Base-by-base conservation (phyloP, 2,329 filamentous ascomycete genomes). In the Curvularia spicifera region DNA sequence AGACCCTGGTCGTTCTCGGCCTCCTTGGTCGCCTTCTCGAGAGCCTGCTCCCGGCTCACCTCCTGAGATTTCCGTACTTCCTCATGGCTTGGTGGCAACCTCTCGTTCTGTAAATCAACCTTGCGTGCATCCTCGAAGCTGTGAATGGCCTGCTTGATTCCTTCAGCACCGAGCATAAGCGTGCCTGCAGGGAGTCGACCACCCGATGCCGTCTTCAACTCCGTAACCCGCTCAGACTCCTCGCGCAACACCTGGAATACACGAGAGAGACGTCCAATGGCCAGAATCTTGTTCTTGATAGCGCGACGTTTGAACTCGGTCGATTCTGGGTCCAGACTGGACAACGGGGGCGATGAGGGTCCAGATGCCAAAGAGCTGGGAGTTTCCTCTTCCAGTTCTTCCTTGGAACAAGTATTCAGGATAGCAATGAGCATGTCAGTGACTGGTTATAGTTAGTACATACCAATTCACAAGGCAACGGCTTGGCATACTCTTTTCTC, bases 361-460 rank as follows among this genome's bases (percentile, higher is more conserved):
- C 87, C 90, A 5, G 88, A 89, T 15, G 85, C 83, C 5, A 88
- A 82, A n/a, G 89, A 87, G 12, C 89, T 87, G 2, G 90, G 90
- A 4, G 90, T 90, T 54, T 97, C 93, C 62, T 94, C 91, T 75
- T 96, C 91, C 53, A 99, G 87, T 78, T 99, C 81, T 72, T 99
- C 95, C 80, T 99, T 96, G n/a, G 95, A 97, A 82, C 93, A 98
- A 18, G 92, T 98, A 82, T 96, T 97, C 69, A 99, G 84, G 73
- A 99, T 99, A 42, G 93, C 94, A 75, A 99, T 97, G 66, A 99
- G 87, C 95, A 99, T 99, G 74, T 99, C 95, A 18, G 95, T 98
- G 73, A 99, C 77, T 79, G 45, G 4, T 9, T 7, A 3, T 1
- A 13, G 33, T 77, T 64, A 77, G 72, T 53, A 13, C 22, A 9